Conservation (phyloP, 1,284 basidiomycete species). For the Papiliotrema laurentii region DNA sequence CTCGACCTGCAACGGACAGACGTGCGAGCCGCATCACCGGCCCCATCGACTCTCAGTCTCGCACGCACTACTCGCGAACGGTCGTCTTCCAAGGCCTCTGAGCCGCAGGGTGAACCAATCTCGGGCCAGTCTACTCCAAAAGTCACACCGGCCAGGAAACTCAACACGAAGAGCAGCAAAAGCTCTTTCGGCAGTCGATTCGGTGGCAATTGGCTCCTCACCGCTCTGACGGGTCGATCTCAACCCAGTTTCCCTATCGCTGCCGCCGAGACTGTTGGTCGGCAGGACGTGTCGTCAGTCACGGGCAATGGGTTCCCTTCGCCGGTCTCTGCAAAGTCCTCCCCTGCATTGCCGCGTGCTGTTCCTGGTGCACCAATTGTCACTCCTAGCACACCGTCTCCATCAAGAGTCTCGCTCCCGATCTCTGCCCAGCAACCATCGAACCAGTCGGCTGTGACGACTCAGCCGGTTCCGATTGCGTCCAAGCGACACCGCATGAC, state of each 20-base stretch:
- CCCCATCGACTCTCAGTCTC: slow-evolving; percentile 21
- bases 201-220: slow-evolving; percentile 39
- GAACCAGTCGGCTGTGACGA: slow-evolving; percentile 2
- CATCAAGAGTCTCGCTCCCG: slow-evolving; percentile 11
- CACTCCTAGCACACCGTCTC: slow-evolving; percentile 27
- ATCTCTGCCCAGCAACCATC: slow-evolving; percentile 4
- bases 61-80: neutral
- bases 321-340: slow-evolving; percentile 6
- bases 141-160: slow-evolving; percentile 26
- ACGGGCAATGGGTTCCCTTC: slow-evolving; percentile 17
- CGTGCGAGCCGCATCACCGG: slow-evolving; percentile 18
- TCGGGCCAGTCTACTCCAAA: slow-evolving; percentile 40
- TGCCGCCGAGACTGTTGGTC: slow-evolving; percentile 26
- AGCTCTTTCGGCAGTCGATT: slow-evolving; percentile 37
- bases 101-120: slow-evolving; percentile 3
- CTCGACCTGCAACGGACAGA: slow-evolving; percentile 21
- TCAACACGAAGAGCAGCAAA: slow-evolving; percentile 37
- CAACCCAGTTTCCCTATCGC: slow-evolving; percentile 38
- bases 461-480: slow-evolving; percentile 38
- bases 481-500: slow-evolving; percentile 11
- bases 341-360: slow-evolving; percentile 10
- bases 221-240: slow-evolving; percentile 25
- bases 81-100: neutral
- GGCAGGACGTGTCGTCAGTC: slow-evolving; percentile 29
- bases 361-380: slow-evolving; percentile 26